A percentile compares a stretch with the other conserved stretches of the same genome.
phyloP scores from a whole-genome alignment of 441 rosid species.

The Erysimum pusillum region DNA sequence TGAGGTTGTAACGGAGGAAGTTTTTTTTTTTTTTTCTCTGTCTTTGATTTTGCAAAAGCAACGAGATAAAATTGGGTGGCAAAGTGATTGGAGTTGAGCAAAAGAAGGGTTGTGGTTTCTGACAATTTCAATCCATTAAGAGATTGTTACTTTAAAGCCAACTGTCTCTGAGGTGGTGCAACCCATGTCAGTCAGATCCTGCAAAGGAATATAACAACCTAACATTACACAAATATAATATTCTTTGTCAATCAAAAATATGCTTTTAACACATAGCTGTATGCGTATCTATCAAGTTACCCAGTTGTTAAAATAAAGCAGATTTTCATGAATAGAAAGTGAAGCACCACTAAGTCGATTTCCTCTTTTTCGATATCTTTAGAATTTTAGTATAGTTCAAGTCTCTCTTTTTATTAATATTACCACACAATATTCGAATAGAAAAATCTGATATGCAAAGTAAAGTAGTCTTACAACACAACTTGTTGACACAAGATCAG shows the following conservation, averaged over 20 bases:
- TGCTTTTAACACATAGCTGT: constrained; percentile 6
- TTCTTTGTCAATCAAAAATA: background rate
- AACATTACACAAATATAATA: constrained; percentile 1
- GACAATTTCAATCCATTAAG: constrained; percentile 54
- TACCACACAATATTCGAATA: background rate
- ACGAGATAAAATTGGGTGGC: constrained; percentile 50
- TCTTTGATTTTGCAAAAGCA: constrained; percentile 48
- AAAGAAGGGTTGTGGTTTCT: constrained; percentile 59
- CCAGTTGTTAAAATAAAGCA: constrained; percentile 29
- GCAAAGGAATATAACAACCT: constrained; percentile 31
- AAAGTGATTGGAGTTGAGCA: constrained; percentile 55
- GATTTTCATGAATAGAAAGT: constrained; percentile 31
- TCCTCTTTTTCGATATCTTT: constrained; percentile 5
- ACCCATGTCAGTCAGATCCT: constrained; percentile 43
- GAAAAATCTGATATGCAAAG: background rate
- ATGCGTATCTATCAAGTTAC: constrained; percentile 35
- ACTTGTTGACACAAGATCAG: constrained; percentile 75
- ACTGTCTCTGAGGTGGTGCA: constrained; percentile 49
- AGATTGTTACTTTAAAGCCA: constrained; percentile 44
- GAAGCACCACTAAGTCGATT: constrained; percentile 45
- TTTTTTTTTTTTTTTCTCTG: background rate
- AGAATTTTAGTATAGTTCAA: constrained; percentile 19
- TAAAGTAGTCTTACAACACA: constrained; percentile 54
- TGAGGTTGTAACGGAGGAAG: constrained; percentile 46
- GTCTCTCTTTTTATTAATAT: constrained; percentile 19